These are phyloP conservation scores for Amanita rubescens DNA, from an alignment of 768 basidiomycete species.

Conservation along the genomic window DNA sequence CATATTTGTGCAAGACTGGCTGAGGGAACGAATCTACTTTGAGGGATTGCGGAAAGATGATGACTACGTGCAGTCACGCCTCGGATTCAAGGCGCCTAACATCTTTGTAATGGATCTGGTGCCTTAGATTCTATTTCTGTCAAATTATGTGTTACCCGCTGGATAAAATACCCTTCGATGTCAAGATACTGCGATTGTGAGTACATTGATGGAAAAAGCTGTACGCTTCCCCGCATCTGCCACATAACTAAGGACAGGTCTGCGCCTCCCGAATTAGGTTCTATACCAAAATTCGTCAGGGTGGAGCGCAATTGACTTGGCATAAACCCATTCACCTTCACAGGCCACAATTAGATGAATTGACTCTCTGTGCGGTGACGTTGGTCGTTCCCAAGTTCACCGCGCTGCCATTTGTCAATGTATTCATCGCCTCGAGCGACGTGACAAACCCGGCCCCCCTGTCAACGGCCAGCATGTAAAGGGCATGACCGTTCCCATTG, in stretches of 20 bases:
- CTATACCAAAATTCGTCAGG: background rate
- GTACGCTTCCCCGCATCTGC: background rate
- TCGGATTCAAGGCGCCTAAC: conserved; percentile 76
- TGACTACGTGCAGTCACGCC: conserved; percentile 45
- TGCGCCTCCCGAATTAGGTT: background rate
- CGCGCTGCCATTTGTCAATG: conserved; percentile 24
- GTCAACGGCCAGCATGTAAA: conserved; percentile 43
- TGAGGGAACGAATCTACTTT: conserved; percentile 65
- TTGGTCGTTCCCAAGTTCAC: conserved; percentile 18
- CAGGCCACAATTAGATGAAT: conserved; percentile 19
- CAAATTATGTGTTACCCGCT: background rate
- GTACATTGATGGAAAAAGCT: background rate
- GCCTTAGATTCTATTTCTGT: conserved; percentile 19
- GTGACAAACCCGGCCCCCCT: conserved; percentile 15
- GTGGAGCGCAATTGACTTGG: background rate
- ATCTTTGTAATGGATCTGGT: conserved; percentile 66
- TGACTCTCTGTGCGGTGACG: conserved; percentile 16
- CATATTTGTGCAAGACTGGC: conserved; percentile 51
- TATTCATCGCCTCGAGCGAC: conserved; percentile 26
- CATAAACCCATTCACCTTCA: background rate
- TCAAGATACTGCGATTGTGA: too few species aligned
- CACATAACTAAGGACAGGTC: background rate
- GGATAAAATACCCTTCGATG: background rate
- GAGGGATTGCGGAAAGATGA: conserved; percentile 59
- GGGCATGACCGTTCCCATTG: conserved; percentile 15